Evolutionary conservation across 1,284 basidiomycete species (phyloP), one percentile per base, ranked within the genome.

Genomic region (Cutaneotrichosporon mucoides): DNA sequence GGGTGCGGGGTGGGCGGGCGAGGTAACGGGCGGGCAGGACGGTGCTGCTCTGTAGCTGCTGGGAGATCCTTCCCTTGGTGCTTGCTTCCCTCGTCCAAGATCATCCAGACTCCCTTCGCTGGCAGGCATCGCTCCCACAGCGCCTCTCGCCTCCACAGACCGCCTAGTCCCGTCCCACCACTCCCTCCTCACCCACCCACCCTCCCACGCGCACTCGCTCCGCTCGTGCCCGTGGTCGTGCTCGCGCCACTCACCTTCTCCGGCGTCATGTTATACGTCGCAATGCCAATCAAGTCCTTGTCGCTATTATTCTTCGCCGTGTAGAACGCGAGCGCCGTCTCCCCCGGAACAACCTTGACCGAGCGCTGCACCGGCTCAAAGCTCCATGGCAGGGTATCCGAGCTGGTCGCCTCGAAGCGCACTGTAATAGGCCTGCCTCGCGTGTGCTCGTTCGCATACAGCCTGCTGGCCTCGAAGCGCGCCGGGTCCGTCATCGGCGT

Each of bases 301-400:
- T 86, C 81, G 10, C 88, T 87, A 55, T 83, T 84, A 71, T 99
- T 99, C 80, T 85, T 92, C 10, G 95, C 96, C 56, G 85, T 93
- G 79, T 97, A 99, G 76, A 99, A 99, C 10, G 95, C 96, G 58
- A 99, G 80, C 58, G 91, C 92, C 4, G 93, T 95, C 81, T 99
- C 94, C 2, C 96, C 96, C 0, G 93, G 96, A 34, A 97, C 81
- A 12, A 99, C 94, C 50, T 83, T 88, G 33, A 99, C 91, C 62
- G 84, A 88, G 76, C 88, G 89, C 72, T 98, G 94, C 66, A 91
- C 88, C 0, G 96, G 94, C 9, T 85, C 86, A 75, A 99, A 99
- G 52, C 82, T 84, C 96, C 96, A 99, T 0, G 95, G 93, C 8
- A 99, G 82, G 12, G 89, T 85, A 69, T 96, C 92, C 9, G 87